These are phyloP conservation scores for Chenopodium formosanum DNA, from an alignment of 148 eudicot species.

Conservation along the genomic window DNA sequence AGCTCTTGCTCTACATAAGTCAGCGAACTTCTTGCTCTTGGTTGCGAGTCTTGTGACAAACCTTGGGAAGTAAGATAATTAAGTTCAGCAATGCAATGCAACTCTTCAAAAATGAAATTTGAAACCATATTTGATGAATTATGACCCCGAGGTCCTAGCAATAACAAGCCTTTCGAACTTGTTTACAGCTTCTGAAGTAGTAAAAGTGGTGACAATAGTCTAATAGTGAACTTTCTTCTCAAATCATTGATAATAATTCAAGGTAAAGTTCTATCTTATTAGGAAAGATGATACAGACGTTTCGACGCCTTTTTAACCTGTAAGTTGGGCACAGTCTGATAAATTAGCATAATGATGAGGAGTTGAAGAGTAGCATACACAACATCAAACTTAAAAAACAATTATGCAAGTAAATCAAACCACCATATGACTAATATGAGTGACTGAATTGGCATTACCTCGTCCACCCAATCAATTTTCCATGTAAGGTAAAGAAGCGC, in stretches of 20 bases:
- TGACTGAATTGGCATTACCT: constrained; percentile 38
- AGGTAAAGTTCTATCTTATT: background rate
- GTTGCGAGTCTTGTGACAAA: background rate
- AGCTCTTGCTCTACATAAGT: background rate
- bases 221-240: background rate
- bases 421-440: background rate
- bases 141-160: background rate
- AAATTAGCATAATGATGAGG: background rate
- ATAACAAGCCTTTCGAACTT: background rate
- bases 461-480: constrained; percentile 72
- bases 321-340: background rate
- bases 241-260: background rate
- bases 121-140: background rate
- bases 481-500: constrained; percentile 49
- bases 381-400: background rate
- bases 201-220: background rate
- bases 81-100: background rate
- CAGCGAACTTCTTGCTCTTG: background rate
- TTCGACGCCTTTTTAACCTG: constrained; percentile 52
- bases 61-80: background rate
- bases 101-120: background rate
- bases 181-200: background rate
- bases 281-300: constrained; percentile 33
- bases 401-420: background rate
- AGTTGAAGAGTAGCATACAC: too few species aligned